Conservation (phyloP, 2,329 filamentous ascomycete species). For the Dothistroma septosporum region DNA sequence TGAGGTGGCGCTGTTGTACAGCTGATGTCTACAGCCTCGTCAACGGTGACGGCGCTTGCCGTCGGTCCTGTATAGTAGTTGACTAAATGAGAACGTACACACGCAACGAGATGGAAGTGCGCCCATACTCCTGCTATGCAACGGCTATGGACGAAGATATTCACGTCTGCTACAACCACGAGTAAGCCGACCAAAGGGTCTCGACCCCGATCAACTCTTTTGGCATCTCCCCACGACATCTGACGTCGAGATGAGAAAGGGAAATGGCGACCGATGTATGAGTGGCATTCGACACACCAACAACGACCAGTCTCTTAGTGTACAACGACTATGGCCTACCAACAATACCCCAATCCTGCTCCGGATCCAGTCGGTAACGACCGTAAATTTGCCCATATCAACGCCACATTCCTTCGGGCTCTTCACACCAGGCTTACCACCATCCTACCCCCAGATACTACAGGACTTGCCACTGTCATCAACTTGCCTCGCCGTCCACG, state of each 20-base stretch:
- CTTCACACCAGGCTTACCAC: conserved; percentile 24
- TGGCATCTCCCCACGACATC: neutral
- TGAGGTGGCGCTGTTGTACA: neutral
- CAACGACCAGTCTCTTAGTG: neutral
- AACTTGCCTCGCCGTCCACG: conserved; percentile 21
- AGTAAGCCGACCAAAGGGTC: neutral
- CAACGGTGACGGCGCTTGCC: neutral
- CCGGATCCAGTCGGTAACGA: conserved; percentile 19
- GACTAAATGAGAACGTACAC: neutral
- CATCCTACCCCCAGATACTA: conserved; percentile 22
- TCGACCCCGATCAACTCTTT: neutral
- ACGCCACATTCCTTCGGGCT: conserved; percentile 18
- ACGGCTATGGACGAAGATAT: neutral
- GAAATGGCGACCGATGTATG: neutral
- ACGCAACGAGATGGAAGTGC: neutral
- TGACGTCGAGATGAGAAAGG: neutral
- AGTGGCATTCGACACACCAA: neutral
- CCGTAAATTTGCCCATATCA: conserved; percentile 16
- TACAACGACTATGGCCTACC: neutral
- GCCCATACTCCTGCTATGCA: neutral
- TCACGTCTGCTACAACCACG: neutral
- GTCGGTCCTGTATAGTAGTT: neutral
- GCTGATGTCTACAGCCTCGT: neutral
- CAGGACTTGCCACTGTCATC: conserved; percentile 17
- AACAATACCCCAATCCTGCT: conserved; percentile 17